These are phyloP conservation scores for Abrus pulchellus DNA, from an alignment of 306 rosid genomes.

Conservation along the genomic window DNA sequence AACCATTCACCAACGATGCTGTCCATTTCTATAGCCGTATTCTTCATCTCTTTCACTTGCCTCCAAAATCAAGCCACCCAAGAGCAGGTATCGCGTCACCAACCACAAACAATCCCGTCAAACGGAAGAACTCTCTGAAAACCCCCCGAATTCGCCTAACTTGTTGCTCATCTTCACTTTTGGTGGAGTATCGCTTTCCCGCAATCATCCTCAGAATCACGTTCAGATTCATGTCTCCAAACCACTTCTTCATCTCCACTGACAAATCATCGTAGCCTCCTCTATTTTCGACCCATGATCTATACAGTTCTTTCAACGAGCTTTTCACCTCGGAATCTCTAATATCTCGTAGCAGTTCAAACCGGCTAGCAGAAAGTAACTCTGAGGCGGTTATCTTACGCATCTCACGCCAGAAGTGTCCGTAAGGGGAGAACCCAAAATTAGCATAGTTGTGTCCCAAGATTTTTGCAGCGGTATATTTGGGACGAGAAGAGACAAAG, in stretches of 20 bases:
- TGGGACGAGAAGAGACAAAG: conserved; percentile 4
- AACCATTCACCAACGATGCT: neutral
- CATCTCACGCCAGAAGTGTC: conserved; percentile 21
- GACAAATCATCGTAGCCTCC: neutral
- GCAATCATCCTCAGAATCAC: conserved; percentile 29
- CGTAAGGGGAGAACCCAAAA: conserved; percentile 1
- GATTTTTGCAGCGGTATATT: conserved; percentile 10
- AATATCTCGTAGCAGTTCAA: neutral
- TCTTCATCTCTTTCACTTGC: neutral
- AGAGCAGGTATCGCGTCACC: neutral
- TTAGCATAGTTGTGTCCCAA: conserved; percentile 3
- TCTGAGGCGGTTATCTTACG: conserved; percentile 5
- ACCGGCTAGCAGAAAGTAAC: neutral
- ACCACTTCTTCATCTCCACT: conserved; percentile 28
- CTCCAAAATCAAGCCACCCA: neutral
- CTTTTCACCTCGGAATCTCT: conserved; percentile 8
- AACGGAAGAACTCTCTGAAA: neutral
- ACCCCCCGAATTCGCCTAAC: neutral
- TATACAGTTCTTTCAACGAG: neutral
- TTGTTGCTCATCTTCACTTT: neutral
- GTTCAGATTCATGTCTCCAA: neutral
- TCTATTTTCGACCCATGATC: neutral
- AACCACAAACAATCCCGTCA: neutral
- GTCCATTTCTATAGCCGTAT: neutral
- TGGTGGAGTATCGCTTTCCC: neutral